Evolutionary conservation across 2,329 filamentous ascomycete species (phyloP).

Genomic region (Microthyrium microscopicum): DNA sequence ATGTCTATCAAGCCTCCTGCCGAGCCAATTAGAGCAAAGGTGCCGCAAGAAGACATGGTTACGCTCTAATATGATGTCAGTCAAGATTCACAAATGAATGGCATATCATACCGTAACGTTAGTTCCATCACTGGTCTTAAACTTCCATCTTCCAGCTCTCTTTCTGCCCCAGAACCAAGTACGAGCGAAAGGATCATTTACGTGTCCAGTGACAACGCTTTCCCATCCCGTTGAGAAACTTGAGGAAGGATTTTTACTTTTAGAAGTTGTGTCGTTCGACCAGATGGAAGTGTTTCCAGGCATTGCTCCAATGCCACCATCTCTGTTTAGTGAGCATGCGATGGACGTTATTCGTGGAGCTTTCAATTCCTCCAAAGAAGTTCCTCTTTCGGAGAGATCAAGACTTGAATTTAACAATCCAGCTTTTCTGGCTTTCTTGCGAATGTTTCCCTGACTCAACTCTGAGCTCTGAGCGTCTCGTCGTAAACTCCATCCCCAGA

Average conservation of each 20-base stretch:
- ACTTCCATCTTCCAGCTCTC: slow-evolving; percentile 80
- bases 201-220: slow-evolving; percentile 85
- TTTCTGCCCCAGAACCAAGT: slow-evolving; percentile 99
- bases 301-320: slow-evolving; percentile 79
- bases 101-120: too few relatives aligned
- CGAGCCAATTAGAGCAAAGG: slow-evolving; percentile 82
- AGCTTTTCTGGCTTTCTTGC: slow-evolving; percentile 76
- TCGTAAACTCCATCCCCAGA: slow-evolving; percentile 93
- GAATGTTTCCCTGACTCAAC: slow-evolving; percentile 76
- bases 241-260: slow-evolving; percentile 51
- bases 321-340: slow-evolving; percentile 79
- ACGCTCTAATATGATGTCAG: too few relatives aligned
- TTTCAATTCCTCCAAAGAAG: slow-evolving; percentile 57
- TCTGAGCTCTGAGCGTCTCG: slow-evolving; percentile 89
- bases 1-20: slow-evolving; percentile 72
- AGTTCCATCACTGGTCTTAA: slow-evolving; percentile 69
- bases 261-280: slow-evolving; percentile 52
- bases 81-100: too few relatives aligned
- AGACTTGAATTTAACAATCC: slow-evolving; percentile 48
- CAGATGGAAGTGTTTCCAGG: slow-evolving; percentile 66
- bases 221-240: slow-evolving; percentile 86
- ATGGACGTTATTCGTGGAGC: slow-evolving; percentile 85
- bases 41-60: slow-evolving; percentile 78
- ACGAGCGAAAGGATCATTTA: slow-evolving; percentile 64
- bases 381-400: slow-evolving; percentile 40